Percentiles rank a stretch among this genome's conserved stretches.
Conservation (phyloP, 2,329 filamentous ascomycete species). For the Ramichloridium luteum region DNA sequence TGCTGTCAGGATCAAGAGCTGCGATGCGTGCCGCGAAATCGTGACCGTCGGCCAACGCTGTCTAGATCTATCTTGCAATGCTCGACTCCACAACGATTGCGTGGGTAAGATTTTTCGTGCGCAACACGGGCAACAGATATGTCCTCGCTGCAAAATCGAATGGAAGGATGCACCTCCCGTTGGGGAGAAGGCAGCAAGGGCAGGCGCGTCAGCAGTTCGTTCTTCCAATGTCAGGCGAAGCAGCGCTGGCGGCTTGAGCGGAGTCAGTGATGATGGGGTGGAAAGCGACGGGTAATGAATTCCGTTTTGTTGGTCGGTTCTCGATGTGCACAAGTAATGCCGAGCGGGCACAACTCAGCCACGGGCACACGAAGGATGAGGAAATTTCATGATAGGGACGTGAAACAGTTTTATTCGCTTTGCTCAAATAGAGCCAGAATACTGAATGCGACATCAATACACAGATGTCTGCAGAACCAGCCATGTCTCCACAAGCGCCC, state of each 20-base stretch:
- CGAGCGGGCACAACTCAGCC: no score
- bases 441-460: constrained; percentile 4
- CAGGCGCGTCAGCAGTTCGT: background rate
- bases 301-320: background rate
- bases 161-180: constrained; percentile 43
- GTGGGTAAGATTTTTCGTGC: constrained; percentile 60
- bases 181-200: constrained; percentile 37
- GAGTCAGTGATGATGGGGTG: constrained; percentile 10
- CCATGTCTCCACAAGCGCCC: constrained; percentile 10
- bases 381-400: no score
- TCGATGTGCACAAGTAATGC: background rate
- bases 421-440: constrained; percentile 8
- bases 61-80: constrained; percentile 51
- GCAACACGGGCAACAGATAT: constrained; percentile 44
- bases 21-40: constrained; percentile 78
- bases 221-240: no score
- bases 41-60: constrained; percentile 77
- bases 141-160: constrained; percentile 44
- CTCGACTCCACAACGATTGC: constrained; percentile 68
- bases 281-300: constrained; percentile 5
- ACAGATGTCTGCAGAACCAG: constrained; percentile 4
- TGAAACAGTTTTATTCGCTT: constrained; percentile 9
- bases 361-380: no score
- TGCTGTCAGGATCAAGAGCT: constrained; percentile 64
- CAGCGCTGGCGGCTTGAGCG: no score